phyloP scores from a whole-genome alignment of 2,329 filamentous ascomycete genomes.

The Polychaeton citri region DNA sequence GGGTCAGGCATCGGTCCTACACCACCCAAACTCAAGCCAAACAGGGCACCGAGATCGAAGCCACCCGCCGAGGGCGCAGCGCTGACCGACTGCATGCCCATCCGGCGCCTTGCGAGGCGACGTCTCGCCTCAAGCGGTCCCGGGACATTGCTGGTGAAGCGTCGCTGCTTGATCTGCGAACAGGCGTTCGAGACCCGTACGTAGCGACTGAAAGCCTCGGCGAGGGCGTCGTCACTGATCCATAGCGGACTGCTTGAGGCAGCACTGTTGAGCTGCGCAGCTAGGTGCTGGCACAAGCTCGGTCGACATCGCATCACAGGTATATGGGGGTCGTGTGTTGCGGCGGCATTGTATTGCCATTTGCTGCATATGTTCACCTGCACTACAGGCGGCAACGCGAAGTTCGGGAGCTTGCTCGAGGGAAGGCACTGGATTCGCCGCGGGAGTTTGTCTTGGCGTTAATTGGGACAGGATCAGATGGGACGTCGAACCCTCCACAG shows the following conservation, averaged over 20 bases:
- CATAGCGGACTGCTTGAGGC: constrained; percentile 31
- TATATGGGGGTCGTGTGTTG: not conserved
- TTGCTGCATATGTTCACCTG: too few relatives aligned
- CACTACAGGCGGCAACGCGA: too few relatives aligned
- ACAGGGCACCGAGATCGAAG: constrained; percentile 16
- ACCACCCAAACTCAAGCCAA: constrained; percentile 6
- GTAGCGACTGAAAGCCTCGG: constrained; percentile 38
- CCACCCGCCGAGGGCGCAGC: constrained; percentile 8
- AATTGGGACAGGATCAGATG: not conserved
- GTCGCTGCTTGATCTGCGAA: constrained; percentile 20
- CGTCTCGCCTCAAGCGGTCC: constrained; percentile 49
- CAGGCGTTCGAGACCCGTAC: constrained; percentile 31
- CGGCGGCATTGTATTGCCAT: not conserved
- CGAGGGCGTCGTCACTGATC: constrained; percentile 46
- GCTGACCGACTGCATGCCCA: constrained; percentile 23
- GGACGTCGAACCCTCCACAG: not conserved
- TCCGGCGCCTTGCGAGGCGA: constrained; percentile 41
- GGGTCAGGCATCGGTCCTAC: not conserved
- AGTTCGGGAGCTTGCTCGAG: not conserved
- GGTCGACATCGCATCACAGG: constrained; percentile 13
- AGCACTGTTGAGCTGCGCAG: not conserved
- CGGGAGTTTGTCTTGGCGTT: not conserved
- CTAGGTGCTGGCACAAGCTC: constrained; percentile 3
- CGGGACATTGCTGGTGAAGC: constrained; percentile 47
- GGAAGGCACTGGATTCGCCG: not conserved